Evolutionary conservation across 768 basidiomycete genomes (phyloP).

Genomic region (Clitopilus hobsonii): DNA sequence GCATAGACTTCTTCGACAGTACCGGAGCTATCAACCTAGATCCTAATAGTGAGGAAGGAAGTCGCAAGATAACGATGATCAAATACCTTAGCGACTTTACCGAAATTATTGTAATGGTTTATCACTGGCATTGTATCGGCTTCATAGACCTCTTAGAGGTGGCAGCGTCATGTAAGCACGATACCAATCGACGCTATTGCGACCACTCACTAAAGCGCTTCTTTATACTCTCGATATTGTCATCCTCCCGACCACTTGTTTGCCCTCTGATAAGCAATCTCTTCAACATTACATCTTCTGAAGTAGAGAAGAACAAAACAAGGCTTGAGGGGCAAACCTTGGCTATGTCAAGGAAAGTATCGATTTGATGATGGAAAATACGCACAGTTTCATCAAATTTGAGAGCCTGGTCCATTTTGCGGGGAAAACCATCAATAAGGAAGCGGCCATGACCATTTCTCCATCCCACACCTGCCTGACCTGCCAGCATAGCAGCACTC

Average conservation of each 20-base stretch:
- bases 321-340: constrained; percentile 79
- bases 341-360: constrained; percentile 1
- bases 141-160: constrained; percentile 71
- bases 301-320: constrained; percentile 84
- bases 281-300: constrained; percentile 81
- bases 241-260: constrained; percentile 94
- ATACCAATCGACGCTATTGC: neutral
- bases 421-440: constrained; percentile 94
- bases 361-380: constrained; percentile 5
- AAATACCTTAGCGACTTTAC: constrained; percentile 78
- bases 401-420: constrained; percentile 97
- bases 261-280: constrained; percentile 87
- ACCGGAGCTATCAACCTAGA: constrained; percentile 65
- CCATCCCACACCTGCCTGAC: constrained; percentile 53
- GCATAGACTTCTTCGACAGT: constrained; percentile 58
- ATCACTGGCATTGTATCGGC: constrained; percentile 93
- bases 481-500: constrained; percentile 48
- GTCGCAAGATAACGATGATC: neutral
- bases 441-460: constrained; percentile 73
- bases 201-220: constrained; percentile 84
- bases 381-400: constrained; percentile 84
- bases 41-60: neutral
- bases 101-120: constrained; percentile 60
- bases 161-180: neutral
- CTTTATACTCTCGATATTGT: constrained; percentile 90